These are phyloP conservation scores for Candida sonorensis DNA, from an alignment of 805 yeast genomes.

Conservation along the genomic window DNA sequence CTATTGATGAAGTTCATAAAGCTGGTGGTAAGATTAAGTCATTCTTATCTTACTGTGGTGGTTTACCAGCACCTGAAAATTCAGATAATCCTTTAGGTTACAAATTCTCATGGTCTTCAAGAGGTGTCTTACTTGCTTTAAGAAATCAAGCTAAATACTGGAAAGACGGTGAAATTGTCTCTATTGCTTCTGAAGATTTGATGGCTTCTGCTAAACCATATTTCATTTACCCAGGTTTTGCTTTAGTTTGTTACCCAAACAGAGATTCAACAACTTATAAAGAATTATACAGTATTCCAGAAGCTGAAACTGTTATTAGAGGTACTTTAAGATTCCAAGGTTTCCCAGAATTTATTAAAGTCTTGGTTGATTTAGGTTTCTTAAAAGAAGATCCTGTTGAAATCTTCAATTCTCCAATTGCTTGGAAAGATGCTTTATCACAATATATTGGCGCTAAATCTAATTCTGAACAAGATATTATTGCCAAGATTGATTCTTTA, in stretches of 20 bases:
- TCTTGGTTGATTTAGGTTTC: conserved; percentile 89
- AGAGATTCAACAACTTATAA: conserved; percentile 94
- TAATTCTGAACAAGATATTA: conserved; percentile 61
- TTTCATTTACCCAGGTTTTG: conserved; percentile 91
- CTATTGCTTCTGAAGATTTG: conserved; percentile 79
- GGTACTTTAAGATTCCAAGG: conserved; percentile 98
- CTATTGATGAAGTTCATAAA: conserved; percentile 92
- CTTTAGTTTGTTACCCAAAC: conserved; percentile 94
- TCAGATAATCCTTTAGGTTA: conserved; percentile 98
- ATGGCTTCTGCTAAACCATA: conserved; percentile 95
- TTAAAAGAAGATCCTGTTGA: conserved; percentile 68
- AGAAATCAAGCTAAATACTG: conserved; percentile 90
- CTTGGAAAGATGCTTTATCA: conserved; percentile 90
- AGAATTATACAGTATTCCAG: conserved; percentile 91
- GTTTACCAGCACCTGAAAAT: conserved; percentile 96
- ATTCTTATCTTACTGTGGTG: conserved; percentile 97
- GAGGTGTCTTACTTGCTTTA: conserved; percentile 94
- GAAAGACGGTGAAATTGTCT: conserved; percentile 76
- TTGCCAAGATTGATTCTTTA: conserved; percentile 67
- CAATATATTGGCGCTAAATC: conserved; percentile 70
- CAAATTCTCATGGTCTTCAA: conserved; percentile 98
- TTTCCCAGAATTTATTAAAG: conserved; percentile 97
- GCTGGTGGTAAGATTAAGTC: conserved; percentile 89
- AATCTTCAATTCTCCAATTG: conserved; percentile 44
- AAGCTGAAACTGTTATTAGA: conserved; percentile 93